Conservation (phyloP, 2,329 filamentous ascomycete species). For the Colletotrichum plurivorum region DNA sequence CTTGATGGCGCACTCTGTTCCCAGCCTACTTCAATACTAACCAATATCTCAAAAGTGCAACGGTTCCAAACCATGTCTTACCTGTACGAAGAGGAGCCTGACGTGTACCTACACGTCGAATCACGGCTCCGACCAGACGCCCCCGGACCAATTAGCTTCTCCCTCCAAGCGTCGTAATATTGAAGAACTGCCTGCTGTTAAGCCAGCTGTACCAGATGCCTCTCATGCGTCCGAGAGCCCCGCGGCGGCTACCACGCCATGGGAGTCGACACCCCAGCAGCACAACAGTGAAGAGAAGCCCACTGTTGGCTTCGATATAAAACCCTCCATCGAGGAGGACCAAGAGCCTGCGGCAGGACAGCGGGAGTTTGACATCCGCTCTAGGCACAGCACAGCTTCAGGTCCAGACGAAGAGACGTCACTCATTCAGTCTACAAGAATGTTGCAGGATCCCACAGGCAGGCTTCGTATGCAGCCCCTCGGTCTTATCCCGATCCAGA, state of each 20-base stretch:
- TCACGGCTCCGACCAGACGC: constrained; percentile 29
- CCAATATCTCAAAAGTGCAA: constrained; percentile 43
- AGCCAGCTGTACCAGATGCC: constrained; percentile 21
- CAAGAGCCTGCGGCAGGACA: constrained; percentile 19
- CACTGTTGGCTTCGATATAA: constrained; percentile 29
- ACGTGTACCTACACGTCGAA: constrained; percentile 42
- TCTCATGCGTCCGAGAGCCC: constrained; percentile 28
- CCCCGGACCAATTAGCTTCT: constrained; percentile 34
- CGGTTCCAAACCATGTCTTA: constrained; percentile 43
- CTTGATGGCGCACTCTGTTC: constrained; percentile 9
- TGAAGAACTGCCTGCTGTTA: constrained; percentile 28
- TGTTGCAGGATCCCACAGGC: constrained; percentile 72
- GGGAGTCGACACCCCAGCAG: constrained; percentile 29
- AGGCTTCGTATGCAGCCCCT: constrained; percentile 62
- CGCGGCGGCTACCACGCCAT: constrained; percentile 26
- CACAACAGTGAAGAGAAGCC: constrained; percentile 27
- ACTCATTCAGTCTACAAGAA: constrained; percentile 67
- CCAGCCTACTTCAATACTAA: constrained; percentile 20
- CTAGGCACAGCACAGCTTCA: constrained; percentile 57
- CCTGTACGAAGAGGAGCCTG: constrained; percentile 43
- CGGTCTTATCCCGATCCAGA: background rate
- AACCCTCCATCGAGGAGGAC: constrained; percentile 32
- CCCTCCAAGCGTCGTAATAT: constrained; percentile 41
- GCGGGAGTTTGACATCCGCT: constrained; percentile 41
- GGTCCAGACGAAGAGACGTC: constrained; percentile 69